Conservation (phyloP, 2,329 filamentous ascomycete genomes). For the Lachnellula subtilissima region DNA sequence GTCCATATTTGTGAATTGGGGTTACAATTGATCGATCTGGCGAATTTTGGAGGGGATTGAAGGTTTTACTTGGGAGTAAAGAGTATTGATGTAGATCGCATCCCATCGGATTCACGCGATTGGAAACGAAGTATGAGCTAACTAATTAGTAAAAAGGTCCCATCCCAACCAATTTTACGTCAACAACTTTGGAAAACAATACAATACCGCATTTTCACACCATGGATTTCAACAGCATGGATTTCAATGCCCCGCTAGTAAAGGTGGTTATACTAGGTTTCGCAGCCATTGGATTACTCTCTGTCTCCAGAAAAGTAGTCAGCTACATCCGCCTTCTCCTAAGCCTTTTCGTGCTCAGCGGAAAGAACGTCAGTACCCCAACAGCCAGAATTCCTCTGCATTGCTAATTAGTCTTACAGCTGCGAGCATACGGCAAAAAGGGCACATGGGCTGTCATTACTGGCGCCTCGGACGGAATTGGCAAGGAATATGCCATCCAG, state of each 20-base stretch:
- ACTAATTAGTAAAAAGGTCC: neutral
- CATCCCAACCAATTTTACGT: neutral
- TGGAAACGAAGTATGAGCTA: neutral
- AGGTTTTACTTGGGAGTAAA: no score
- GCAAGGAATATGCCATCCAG: conserved; percentile 91
- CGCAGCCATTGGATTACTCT: conserved; percentile 53
- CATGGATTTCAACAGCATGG: conserved; percentile 10
- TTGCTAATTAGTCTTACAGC: conserved; percentile 43
- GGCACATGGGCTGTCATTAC: conserved; percentile 94
- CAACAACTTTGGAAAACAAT: neutral
- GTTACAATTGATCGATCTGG: neutral
- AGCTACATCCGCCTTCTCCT: conserved; percentile 58
- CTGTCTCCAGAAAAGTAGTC: conserved; percentile 50
- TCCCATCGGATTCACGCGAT: neutral
- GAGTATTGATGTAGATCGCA: neutral
- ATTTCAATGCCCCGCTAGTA: conserved; percentile 14
- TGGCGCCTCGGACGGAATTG: conserved; percentile 91
- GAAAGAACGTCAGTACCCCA: conserved; percentile 49
- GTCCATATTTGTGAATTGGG: conserved; percentile 7
- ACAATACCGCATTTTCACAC: neutral
- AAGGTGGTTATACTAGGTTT: conserved; percentile 26
- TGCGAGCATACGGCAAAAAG: conserved; percentile 83
- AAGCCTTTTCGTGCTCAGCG: conserved; percentile 63
- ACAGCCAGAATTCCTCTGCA: neutral
- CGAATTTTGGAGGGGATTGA: neutral